These are phyloP conservation scores for Monosiga brevicollis DNA, from an alignment of 78 protist genomes.

Conservation along the genomic window DNA sequence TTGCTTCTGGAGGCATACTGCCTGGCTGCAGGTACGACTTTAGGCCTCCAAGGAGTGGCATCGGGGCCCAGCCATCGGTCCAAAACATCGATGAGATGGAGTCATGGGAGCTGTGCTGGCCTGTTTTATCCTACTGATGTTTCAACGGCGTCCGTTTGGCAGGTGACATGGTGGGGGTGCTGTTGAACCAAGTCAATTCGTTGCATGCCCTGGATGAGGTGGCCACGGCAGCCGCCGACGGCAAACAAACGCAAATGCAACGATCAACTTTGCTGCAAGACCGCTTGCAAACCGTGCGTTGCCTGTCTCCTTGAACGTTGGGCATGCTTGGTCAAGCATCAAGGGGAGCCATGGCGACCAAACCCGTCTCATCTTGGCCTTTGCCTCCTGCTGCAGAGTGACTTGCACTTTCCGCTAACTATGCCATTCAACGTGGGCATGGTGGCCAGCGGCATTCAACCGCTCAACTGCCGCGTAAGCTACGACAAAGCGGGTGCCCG, in stretches of 20 bases:
- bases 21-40: not conserved
- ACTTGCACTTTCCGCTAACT: not conserved
- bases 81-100: not conserved
- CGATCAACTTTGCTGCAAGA: too few species aligned
- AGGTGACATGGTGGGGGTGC: too few species aligned
- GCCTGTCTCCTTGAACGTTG: too few species aligned
- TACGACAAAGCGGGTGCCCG: not conserved
- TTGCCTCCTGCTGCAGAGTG: not conserved
- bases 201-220: too few species aligned
- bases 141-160: not conserved
- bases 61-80: not conserved
- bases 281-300: too few species aligned
- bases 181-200: too few species aligned
- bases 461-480: not conserved
- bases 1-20: constrained; percentile 19
- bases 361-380: not conserved
- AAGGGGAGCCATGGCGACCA: too few species aligned
- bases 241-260: too few species aligned
- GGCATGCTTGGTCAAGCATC: too few species aligned
- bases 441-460: not conserved
- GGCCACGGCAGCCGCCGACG: too few species aligned
- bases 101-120: not conserved
- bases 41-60: not conserved
- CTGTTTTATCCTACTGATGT: not conserved
- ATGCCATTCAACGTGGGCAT: not conserved